Conservation (phyloP, 2,329 filamentous ascomycete species). For the Diplodia sapinea region DNA sequence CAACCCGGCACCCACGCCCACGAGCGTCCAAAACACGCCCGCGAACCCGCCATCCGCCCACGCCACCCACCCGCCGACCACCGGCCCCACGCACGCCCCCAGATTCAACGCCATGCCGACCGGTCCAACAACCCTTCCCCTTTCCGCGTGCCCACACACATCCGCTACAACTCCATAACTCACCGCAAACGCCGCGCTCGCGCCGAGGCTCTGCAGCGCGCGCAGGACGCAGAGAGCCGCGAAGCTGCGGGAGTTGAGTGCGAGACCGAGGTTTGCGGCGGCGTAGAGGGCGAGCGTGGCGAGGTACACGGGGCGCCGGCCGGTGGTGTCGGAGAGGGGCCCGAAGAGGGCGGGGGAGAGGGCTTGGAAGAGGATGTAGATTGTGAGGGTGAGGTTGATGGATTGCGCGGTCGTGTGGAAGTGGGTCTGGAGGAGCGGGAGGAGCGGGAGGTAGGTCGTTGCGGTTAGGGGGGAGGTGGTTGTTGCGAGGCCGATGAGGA, state of each 20-base stretch:
- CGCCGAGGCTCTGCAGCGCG: not conserved
- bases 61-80: not conserved
- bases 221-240: not conserved
- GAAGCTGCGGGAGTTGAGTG: not conserved
- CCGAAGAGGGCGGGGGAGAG: not conserved
- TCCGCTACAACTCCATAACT: not conserved
- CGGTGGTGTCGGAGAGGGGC: not conserved
- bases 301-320: not conserved
- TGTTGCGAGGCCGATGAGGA: not conserved
- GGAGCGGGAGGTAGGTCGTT: not conserved
- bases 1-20: not conserved
- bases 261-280: not conserved
- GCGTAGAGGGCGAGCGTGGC: not conserved
- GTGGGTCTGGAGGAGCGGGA: not conserved
- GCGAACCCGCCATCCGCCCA: not conserved
- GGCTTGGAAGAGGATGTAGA: not conserved
- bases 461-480: not conserved
- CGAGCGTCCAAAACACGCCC: not conserved
- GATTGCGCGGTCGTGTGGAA: not conserved
- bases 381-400: not conserved
- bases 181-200: not conserved
- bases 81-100: not conserved
- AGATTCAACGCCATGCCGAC: not conserved
- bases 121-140: not conserved
- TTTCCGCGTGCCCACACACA: not conserved